Evolutionary conservation across 2,329 filamentous ascomycete species (phyloP).

Genomic region (Aspergillus tanneri): DNA sequence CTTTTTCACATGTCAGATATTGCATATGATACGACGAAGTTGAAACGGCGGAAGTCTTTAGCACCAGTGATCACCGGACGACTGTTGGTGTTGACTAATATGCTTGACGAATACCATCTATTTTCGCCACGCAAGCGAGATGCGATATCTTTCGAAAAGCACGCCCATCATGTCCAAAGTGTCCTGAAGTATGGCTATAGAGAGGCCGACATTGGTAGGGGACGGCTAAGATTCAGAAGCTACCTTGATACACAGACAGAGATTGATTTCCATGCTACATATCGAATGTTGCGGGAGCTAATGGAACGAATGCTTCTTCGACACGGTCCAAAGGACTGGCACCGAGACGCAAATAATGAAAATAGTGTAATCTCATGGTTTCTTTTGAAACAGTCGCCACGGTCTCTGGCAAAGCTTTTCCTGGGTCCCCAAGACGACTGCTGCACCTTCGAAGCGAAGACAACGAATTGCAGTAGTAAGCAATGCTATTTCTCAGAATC

Average conservation of each 20-base stretch:
- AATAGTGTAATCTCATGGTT: conserved; percentile 32
- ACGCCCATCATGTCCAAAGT: conserved; percentile 25
- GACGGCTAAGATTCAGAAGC: conserved; percentile 24
- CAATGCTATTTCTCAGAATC: conserved; percentile 27
- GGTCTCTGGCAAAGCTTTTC: conserved; percentile 26
- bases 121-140: conserved; percentile 15
- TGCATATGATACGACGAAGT: conserved; percentile 18
- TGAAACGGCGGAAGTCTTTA: conserved; percentile 9
- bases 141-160: conserved; percentile 18
- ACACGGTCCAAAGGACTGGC: conserved; percentile 29
- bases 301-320: conserved; percentile 30
- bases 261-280: conserved; percentile 28
- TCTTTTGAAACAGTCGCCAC: conserved; percentile 26
- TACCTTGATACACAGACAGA: conserved; percentile 25
- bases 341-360: conserved; percentile 27
- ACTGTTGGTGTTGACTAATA: conserved; percentile 16
- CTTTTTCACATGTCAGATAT: conserved; percentile 33
- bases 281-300: conserved; percentile 32
- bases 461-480: conserved; percentile 10
- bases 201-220: conserved; percentile 28
- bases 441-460: conserved; percentile 24
- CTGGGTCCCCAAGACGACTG: conserved; percentile 28
- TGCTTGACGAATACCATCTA: conserved; percentile 24
- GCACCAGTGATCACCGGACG: conserved; percentile 18
- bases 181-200: conserved; percentile 24